Evolutionary conservation across 768 basidiomycete genomes (phyloP).

Genomic region (Tephrocybe sp.): DNA sequence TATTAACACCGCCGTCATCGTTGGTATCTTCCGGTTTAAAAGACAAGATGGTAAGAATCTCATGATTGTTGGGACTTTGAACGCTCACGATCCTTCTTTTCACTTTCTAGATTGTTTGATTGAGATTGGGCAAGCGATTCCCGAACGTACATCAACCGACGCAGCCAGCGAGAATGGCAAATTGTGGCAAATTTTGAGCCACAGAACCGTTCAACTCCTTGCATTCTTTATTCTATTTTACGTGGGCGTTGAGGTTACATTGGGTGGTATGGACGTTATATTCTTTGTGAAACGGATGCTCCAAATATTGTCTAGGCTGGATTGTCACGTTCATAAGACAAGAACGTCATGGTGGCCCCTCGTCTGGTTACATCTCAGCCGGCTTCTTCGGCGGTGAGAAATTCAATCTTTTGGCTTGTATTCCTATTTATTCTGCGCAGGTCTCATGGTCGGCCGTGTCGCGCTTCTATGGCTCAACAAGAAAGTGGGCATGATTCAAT

Average conservation of each 20-base stretch:
- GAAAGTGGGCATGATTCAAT: slow-evolving; percentile 28
- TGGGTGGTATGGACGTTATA: slow-evolving; percentile 38
- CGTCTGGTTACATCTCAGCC: slow-evolving; percentile 26
- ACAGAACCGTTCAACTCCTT: slow-evolving; percentile 55
- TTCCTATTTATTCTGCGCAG: not conserved
- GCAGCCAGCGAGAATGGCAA: slow-evolving; percentile 10
- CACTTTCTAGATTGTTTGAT: slow-evolving; percentile 41
- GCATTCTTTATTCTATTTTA: slow-evolving; percentile 66
- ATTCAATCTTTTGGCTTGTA: slow-evolving; percentile 31
- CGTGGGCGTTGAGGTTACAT: slow-evolving; percentile 66
- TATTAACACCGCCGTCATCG: slow-evolving; percentile 49
- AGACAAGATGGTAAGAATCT: slow-evolving; percentile 56
- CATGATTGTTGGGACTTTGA: too few relatives aligned
- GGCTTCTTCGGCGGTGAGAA: slow-evolving; percentile 25
- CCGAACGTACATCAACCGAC: slow-evolving; percentile 24
- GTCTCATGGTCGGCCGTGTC: slow-evolving; percentile 42
- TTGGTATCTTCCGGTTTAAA: slow-evolving; percentile 61
- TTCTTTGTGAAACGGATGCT: not conserved
- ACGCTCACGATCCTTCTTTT: not conserved
- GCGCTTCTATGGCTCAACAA: slow-evolving; percentile 53
- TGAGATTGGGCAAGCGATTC: slow-evolving; percentile 44
- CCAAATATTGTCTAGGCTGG: slow-evolving; percentile 43
- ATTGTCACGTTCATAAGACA: slow-evolving; percentile 58
- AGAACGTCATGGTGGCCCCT: slow-evolving; percentile 34
- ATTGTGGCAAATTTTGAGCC: slow-evolving; percentile 49